phyloP scores from a whole-genome alignment of 257 asterid species.

The Solanum lycopersicoides region DNA sequence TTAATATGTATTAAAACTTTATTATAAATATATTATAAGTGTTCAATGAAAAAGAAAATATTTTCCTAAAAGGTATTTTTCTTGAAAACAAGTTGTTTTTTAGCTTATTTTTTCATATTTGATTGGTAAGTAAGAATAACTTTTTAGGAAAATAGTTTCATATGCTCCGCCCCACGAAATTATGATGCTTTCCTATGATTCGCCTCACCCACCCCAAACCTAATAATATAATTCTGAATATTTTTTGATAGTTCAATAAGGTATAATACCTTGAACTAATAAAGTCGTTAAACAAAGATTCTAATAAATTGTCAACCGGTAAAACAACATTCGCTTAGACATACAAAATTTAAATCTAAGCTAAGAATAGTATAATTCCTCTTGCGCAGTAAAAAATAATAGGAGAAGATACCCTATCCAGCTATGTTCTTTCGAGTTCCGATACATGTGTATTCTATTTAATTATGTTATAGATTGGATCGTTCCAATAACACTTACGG shows the following conservation, averaged over 20 bases:
- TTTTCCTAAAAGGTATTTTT: too few species aligned
- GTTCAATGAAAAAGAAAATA: too few species aligned
- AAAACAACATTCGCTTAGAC: too few species aligned
- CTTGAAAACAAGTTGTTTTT: too few species aligned
- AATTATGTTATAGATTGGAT: neutral
- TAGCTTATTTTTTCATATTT: too few species aligned
- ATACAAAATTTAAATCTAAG: too few species aligned
- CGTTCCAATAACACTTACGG: neutral
- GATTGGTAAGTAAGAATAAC: too few species aligned
- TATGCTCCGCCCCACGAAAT: neutral
- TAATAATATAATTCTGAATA: neutral
- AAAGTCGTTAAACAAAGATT: neutral
- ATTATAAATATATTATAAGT: too few species aligned
- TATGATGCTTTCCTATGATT: neutral
- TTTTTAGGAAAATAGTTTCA: too few species aligned
- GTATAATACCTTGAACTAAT: neutral
- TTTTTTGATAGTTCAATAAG: neutral
- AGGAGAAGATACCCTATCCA: neutral
- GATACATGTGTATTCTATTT: neutral
- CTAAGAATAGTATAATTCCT: neutral
- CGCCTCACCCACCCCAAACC: neutral
- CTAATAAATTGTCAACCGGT: neutral
- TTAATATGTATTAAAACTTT: too few species aligned
- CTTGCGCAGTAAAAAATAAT: neutral
- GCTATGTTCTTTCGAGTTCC: neutral